Base-by-base conservation (phyloP, 257 asterid genomes). In the Lycium ferocissimum region DNA sequence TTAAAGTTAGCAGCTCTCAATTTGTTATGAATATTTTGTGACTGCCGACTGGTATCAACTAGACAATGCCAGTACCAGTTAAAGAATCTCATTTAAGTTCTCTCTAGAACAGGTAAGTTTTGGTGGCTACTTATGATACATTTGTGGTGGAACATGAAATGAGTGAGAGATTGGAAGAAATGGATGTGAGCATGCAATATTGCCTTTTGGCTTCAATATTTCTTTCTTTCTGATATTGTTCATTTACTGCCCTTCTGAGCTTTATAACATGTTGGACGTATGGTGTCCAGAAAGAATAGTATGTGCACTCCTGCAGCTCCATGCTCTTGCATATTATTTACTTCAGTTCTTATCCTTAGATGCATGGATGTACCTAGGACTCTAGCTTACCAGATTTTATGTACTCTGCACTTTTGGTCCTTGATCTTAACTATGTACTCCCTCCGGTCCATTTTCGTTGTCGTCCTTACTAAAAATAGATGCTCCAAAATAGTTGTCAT, bases 271-370 rank as follows among this genome's bases (percentile, higher is more conserved):
- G 78, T 70, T 38, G 53, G 53, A 70, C 78, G 15, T 38, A 2
- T 26, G 12, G 26, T 70, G 53, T 70, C 53, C 76, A 4, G 47
- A 70, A 40, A 70, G n/a, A 26, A 70, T 70, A 14, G 15, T 38
- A 70, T 70, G 51, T 70, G 78, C 53, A 10, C 78, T 38, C 26
- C 51, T 70, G 53, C 78, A 37, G 53, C 78, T 38, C 53, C 78
- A 70, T 7, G 13, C 17, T 40, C 53, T 70, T n/a, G 78, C 78
- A 37, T 37, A 70, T 37, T 37, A 43, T 69, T 69, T 69, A 69
- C 53, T 37, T 38, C 78, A 37, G 78, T 69, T 37, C 78, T 69
- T 53, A 37, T 38, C 78, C 78, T 37, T 69, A 69, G 51, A 69
- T 69, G 15, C 49, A 15, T 65, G 26, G 72, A 65, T 65, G 1